Base-by-base conservation (phyloP, 257 asterid species). In the Perilla frutescens region DNA sequence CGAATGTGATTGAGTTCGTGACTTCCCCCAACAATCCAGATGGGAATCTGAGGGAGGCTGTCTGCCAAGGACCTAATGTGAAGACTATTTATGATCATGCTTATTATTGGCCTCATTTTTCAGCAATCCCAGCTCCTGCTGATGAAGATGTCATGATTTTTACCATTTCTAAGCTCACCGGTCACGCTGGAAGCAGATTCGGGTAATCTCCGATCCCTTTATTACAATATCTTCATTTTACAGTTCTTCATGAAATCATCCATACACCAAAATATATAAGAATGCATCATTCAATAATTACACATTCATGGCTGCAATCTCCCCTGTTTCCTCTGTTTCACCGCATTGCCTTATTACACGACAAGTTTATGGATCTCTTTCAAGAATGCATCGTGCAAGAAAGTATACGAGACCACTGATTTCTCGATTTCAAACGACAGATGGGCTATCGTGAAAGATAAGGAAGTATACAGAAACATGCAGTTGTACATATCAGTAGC, bases 11-110 rank as follows among this genome's bases (percentile, higher is more conserved):
- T 41, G 96, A 91, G 80, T 82, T 86, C 14, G 96, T 91, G 68
- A 85, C 96, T 7, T 89, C 91, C 3, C 97, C 97, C 1, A 91
- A 87, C 51, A 89, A 91, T 77, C 96, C 96, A 3, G 91, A 89
- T 76, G 91, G 88, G 2, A 62, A 64, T 5, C 51, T 91, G 32
- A 83, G 60, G 80, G 54, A 79, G 66, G 80, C 87, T 32, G 88
- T 79, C 40, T 47, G 76, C 32, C 45, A 59, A 55, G 90, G 91
- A 4, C 76, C 83, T 6, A 64, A 43, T 2, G 90, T 69, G 1
- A 82, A 4, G 15, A 50, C 76, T 13, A 81, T 92, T 41, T 65
- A 87, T 71, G 96, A 88, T 74, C 92, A 76, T 62, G 98, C 94
- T 40, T 90, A 88, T 61, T 92, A 86, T 80, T 92, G 98, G 92